Percentiles rank a stretch among this genome's conserved stretches.
phyloP scores from a whole-genome alignment of 2,329 filamentous ascomycete genomes.

The Fusarium bactridioides region DNA sequence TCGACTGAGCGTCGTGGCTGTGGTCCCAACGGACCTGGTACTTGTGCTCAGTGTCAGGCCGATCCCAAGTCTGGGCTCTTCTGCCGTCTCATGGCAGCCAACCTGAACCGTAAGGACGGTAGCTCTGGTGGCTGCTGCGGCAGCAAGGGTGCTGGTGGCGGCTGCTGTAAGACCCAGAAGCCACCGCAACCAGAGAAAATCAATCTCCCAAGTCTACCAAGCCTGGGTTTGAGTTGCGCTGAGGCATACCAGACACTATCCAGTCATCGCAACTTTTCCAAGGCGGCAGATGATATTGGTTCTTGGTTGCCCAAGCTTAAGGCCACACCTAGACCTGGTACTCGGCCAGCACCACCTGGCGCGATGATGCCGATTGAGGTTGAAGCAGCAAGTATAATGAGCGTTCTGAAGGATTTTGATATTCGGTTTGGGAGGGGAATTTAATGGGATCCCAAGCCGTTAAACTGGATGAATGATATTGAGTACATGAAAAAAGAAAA shows the following conservation, averaged over 20 bases:
- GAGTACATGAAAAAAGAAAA: conserved; percentile 8
- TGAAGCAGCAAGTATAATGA: conserved; percentile 85
- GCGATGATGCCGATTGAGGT: conserved; percentile 74
- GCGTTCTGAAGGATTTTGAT: conserved; percentile 83
- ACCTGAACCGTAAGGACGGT: conserved; percentile 56
- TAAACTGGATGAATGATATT: conserved; percentile 14
- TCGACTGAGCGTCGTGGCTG: conserved; percentile 52
- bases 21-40: conserved; percentile 76
- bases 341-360: conserved; percentile 44
- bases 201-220: conserved; percentile 49
- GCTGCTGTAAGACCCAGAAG: conserved; percentile 66
- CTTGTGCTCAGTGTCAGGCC: conserved; percentile 78
- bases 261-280: conserved; percentile 78
- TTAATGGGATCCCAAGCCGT: conserved; percentile 37
- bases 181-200: conserved; percentile 46
- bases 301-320: conserved; percentile 79
- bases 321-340: conserved; percentile 57
- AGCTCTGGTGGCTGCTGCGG: conserved; percentile 67
- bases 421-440: conserved; percentile 68
- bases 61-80: conserved; percentile 85
- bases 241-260: conserved; percentile 82
- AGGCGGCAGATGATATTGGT: conserved; percentile 76
- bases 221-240: conserved; percentile 73
- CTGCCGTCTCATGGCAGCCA: conserved; percentile 81
- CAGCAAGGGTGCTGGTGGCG: conserved; percentile 64